Evolutionary conservation across 768 basidiomycete genomes (phyloP).

Genomic region (Collybia sordida): DNA sequence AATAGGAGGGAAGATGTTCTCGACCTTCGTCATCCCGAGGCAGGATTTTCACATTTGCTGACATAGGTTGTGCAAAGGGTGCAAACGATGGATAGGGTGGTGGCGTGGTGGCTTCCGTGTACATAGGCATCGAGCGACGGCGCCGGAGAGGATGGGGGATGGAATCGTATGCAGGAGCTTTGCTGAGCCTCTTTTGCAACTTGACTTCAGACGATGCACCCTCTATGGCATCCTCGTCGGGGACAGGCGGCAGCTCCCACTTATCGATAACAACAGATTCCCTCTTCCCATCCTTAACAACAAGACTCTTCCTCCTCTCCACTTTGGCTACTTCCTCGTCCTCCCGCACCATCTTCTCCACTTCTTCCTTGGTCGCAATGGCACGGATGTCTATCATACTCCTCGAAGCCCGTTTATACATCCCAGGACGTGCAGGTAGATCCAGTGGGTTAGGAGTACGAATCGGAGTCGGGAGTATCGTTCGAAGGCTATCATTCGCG

Average conservation of each 20-base stretch:
- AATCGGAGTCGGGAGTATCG: neutral
- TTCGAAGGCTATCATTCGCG: neutral
- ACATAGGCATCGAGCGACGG: slow-evolving; percentile 72
- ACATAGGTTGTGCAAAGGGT: slow-evolving; percentile 19
- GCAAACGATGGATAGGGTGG: slow-evolving; percentile 62
- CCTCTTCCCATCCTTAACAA: slow-evolving; percentile 5
- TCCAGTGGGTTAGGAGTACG: neutral
- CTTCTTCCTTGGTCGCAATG: slow-evolving; percentile 28
- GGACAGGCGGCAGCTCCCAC: neutral
- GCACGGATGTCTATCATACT: slow-evolving; percentile 62
- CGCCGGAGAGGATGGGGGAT: slow-evolving; percentile 46
- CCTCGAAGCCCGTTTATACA: slow-evolving; percentile 60
- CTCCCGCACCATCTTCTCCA: slow-evolving; percentile 27
- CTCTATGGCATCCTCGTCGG: neutral
- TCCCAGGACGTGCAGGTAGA: slow-evolving; percentile 32
- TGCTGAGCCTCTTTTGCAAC: slow-evolving; percentile 26
- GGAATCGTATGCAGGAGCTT: slow-evolving; percentile 33
- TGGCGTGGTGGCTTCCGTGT: slow-evolving; percentile 54
- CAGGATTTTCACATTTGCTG: slow-evolving; percentile 26
- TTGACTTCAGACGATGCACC: slow-evolving; percentile 7
- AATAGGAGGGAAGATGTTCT: slow-evolving; percentile 80
- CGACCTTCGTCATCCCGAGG: slow-evolving; percentile 81
- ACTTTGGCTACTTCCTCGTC: slow-evolving; percentile 21
- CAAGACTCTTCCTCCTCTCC: slow-evolving; percentile 15
- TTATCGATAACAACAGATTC: neutral